These are phyloP conservation scores for Exophiala calicioides DNA, from an alignment of 2,329 filamentous ascomycete genomes.

Conservation along the genomic window DNA sequence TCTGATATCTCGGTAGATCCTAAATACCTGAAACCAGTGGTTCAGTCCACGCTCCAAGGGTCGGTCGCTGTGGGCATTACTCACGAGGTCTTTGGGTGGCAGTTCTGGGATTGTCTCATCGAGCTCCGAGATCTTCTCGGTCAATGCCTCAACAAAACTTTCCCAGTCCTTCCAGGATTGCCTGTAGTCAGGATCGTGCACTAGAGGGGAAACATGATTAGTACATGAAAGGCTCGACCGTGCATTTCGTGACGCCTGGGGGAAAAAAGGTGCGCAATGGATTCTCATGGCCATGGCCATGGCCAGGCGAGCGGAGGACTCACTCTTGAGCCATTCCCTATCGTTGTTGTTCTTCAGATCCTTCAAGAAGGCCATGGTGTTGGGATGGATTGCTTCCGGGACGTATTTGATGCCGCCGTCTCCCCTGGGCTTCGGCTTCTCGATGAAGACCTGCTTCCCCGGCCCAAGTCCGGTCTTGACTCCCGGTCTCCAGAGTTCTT, in stretches of 20 bases:
- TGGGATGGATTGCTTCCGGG: constrained; percentile 62
- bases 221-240: constrained; percentile 5
- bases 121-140: constrained; percentile 66
- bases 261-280: no score
- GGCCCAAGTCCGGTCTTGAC: constrained; percentile 58
- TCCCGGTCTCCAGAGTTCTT: constrained; percentile 59
- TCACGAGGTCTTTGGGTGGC: constrained; percentile 76
- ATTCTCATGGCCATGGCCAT: neutral
- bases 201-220: constrained; percentile 46
- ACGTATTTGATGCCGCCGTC: constrained; percentile 60
- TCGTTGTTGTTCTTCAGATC: constrained; percentile 64
- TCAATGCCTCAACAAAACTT: constrained; percentile 71
- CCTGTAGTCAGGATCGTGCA: constrained; percentile 77
- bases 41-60: no score
- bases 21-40: constrained; percentile 64
- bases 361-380: constrained; percentile 62
- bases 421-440: constrained; percentile 63
- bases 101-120: constrained; percentile 86
- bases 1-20: constrained; percentile 82
- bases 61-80: constrained; percentile 23
- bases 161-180: constrained; percentile 78
- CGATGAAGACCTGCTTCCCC: constrained; percentile 62
- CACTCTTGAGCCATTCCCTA: constrained; percentile 65
- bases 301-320: constrained; percentile 17
- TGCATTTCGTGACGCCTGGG: no score